These are phyloP conservation scores for Clavispora santaluciae DNA, from an alignment of 805 yeast species.

Conservation along the genomic window DNA sequence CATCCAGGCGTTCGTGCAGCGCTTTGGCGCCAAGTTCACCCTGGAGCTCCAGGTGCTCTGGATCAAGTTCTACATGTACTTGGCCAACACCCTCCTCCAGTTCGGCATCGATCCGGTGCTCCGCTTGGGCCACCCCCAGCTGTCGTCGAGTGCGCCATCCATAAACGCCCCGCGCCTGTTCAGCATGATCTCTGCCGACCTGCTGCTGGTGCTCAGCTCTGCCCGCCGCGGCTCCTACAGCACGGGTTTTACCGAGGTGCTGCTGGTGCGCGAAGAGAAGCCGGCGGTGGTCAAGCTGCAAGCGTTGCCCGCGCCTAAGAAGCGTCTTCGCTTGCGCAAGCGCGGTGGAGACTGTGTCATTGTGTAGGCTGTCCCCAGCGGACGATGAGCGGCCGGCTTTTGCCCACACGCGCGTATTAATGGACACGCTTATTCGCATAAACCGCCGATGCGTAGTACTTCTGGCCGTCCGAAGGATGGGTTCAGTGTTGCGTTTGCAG, in stretches of 20 bases:
- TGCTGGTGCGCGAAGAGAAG: neutral
- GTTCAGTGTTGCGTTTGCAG: too few species aligned
- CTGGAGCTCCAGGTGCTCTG: slow-evolving; percentile 63
- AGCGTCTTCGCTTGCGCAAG: slow-evolving; percentile 4
- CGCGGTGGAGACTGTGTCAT: slow-evolving; percentile 11
- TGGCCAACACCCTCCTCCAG: slow-evolving; percentile 63
- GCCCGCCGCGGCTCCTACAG: slow-evolving; percentile 7
- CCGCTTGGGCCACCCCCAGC: slow-evolving; percentile 8
- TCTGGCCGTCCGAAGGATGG: too few species aligned
- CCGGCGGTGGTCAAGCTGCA: neutral
- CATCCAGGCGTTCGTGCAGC: slow-evolving; percentile 60
- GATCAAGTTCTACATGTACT: slow-evolving; percentile 63
- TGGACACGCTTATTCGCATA: too few species aligned
- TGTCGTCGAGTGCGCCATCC: neutral
- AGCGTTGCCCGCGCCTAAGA: slow-evolving; percentile 4
- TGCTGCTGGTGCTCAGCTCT: slow-evolving; percentile 4
- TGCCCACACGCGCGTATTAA: neutral
- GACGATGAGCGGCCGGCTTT: too few species aligned
- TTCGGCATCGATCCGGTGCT: slow-evolving; percentile 51
- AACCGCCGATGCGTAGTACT: too few species aligned
- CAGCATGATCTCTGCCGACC: slow-evolving; percentile 7
- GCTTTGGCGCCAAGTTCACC: slow-evolving; percentile 52
- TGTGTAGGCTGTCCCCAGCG: too few species aligned
- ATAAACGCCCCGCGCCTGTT: neutral
- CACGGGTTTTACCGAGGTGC: slow-evolving; percentile 6